Base-by-base conservation (phyloP, 257 asterid genomes). In the Ilex asprella region DNA sequence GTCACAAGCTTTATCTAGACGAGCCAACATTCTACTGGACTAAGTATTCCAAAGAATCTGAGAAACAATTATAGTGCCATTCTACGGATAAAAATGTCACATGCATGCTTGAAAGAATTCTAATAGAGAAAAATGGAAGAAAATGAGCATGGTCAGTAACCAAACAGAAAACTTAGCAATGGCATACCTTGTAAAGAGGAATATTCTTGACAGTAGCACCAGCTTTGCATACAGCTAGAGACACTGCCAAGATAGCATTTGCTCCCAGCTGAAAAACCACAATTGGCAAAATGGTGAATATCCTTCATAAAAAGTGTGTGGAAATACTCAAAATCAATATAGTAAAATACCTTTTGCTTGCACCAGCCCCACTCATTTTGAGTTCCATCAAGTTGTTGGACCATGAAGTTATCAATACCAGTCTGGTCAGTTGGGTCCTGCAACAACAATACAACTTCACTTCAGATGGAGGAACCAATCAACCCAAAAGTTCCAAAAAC, bases 351-450 rank as follows among this genome's bases (percentile, higher is more conserved):
- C 96, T 89, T 92, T 60, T 89, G 88, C 71, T 92, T 92, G 88
- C 99, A 92, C 99, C 99, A 92, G 58, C 99, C 99, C 99, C 99
- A 89, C 76, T 92, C 96, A 41, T 92, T 92, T 70, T 86, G 95
- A 51, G 99, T 92, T 75, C 99, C 99, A 69, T 92, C 99, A 10
- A 92, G 94, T 56, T 86, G 82, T 32, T 86, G 99, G 73, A 92
- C 99, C 99, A 92, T 92, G 85, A 74, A 83, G 71, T 89, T 89
- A 32, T 92, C 99, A 56, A 92, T 74, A 13, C 62, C 95, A 58
- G 93, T 82, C 72, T 92, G 99, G 64, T 92, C 97, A 3, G 97
- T 83, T 60, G 97, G 86, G 72, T 91, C 82, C 98, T 91, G 87
- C 30, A 63, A 9, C 3, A 58, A 30, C 29, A 64, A 61, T 56